phyloP scores from a whole-genome alignment of 1,139 yeast genomes.

The Suhomyces bokatorum region DNA sequence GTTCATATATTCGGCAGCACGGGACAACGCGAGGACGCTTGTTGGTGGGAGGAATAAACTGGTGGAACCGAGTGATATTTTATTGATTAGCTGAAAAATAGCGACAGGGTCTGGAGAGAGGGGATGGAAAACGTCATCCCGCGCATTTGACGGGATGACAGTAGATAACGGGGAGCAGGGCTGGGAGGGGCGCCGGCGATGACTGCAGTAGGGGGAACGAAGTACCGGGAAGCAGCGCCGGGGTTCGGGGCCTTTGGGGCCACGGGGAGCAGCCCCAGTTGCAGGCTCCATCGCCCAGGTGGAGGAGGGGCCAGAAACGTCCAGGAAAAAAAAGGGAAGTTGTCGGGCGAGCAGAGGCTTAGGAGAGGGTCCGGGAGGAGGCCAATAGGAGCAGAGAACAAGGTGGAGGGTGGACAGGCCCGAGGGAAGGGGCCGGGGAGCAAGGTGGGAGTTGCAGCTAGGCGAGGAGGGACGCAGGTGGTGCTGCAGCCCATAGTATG shows the following conservation, averaged over 20 bases:
- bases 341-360: conserved; percentile 3
- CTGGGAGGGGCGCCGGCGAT: neutral
- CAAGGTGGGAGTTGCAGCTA: neutral
- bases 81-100: conserved; percentile 2
- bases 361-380: neutral
- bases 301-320: neutral
- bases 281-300: too few species aligned
- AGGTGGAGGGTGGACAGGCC: neutral
- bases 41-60: too few species aligned
- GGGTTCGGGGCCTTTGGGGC: too few species aligned
- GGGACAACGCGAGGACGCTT: neutral
- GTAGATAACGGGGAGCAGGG: neutral
- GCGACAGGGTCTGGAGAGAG: conserved; percentile 5
- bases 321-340: neutral
- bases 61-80: neutral
- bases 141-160: conserved; percentile 5
- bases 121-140: conserved; percentile 3
- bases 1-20: neutral
- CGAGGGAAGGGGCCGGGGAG: neutral
- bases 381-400: neutral
- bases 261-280: too few species aligned
- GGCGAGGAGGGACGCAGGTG: neutral
- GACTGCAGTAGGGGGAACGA: neutral
- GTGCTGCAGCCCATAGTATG: neutral
- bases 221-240: too few species aligned